Base-by-base conservation (phyloP, 2,329 filamentous ascomycete genomes). In the Alternaria arbusti region DNA sequence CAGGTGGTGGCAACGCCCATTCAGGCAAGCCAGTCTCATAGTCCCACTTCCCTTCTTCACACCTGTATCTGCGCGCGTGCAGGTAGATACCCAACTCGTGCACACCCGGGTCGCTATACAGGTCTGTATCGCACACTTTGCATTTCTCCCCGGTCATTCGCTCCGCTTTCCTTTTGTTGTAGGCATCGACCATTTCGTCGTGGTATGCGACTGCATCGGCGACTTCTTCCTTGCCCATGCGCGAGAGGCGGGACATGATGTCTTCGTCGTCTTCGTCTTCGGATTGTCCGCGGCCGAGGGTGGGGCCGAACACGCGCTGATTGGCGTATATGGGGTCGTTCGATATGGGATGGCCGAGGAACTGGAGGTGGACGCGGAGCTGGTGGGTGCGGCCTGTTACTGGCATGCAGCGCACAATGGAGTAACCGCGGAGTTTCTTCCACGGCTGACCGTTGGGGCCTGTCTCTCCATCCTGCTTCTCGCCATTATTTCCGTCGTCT, bases 251-350 rank as follows among this genome's bases (percentile, higher is more conserved):
- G 20, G 89, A 90, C 78, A 99, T 94, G 70, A 99, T 91, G 76
- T 97, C 93, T 64, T 96, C 92, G 78, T 99, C 96, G 45, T 90
- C 89, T 61, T 93, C 90, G 25, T 87, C 86, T 20, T 85, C 85
- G 4, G 87, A 89, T 54, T 95, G 90, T 13, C 84, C 83, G 52
- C 83, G 87, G 15, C 93, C 96, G 0, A 99, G 87, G 10, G 90
- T 86, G 1, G 90, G 84, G 0, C 96, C 96, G 85, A 97, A 99
- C 11, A 99, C 96, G 61, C 90, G 89, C 76, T 93, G 90, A 77
- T 99, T 99, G 73, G 93, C 94, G 79, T 99, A 99, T 72, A 99
- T 98, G 8, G 96, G 96, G 76, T 99, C 96, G 79, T 99, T 99
- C 68, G 93, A 90, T 71, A 99, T 98, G 2, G 96, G 96, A 76